phyloP scores from a whole-genome alignment of 768 basidiomycete genomes.

The Piloderma croceum region DNA sequence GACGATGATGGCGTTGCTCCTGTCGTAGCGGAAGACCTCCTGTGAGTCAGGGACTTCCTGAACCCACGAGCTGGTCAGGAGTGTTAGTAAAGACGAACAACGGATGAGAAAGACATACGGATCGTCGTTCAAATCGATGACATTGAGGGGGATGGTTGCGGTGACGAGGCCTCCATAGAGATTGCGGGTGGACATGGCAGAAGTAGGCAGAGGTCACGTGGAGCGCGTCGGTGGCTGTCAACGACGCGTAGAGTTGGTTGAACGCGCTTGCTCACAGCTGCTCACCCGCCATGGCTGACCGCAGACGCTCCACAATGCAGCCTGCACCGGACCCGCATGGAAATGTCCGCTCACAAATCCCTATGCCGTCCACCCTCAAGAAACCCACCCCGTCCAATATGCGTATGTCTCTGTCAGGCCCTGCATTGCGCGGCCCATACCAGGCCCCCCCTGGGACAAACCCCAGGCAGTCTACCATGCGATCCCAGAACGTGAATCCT shows the following conservation, averaged over 20 bases:
- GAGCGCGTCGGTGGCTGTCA: conserved; percentile 15
- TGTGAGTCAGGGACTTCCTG: conserved; percentile 94
- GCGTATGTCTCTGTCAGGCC: conserved; percentile 71
- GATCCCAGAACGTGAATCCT: conserved; percentile 64
- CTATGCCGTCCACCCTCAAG: conserved; percentile 70
- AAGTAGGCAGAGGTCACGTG: conserved; percentile 15
- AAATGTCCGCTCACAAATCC: conserved; percentile 58
- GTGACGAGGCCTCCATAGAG: conserved; percentile 90
- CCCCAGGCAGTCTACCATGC: conserved; percentile 62
- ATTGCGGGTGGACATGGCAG: conserved; percentile 27
- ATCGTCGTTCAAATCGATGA: conserved; percentile 88
- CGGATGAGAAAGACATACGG: neutral
- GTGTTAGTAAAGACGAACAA: conserved; percentile 2
- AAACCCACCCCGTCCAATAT: conserved; percentile 49
- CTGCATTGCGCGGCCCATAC: conserved; percentile 54
- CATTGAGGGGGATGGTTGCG: conserved; percentile 44
- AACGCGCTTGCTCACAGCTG: no score
- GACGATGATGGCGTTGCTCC: conserved; percentile 68
- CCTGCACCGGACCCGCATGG: conserved; percentile 44
- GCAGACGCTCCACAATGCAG: conserved; percentile 57
- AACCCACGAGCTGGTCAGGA: conserved; percentile 25
- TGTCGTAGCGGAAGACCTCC: conserved; percentile 79
- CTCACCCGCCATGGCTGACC: conserved; percentile 36
- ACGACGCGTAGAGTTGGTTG: conserved; percentile 31
- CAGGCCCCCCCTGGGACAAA: conserved; percentile 38